phyloP scores from a whole-genome alignment of 2,329 filamentous ascomycete species.

The Aureobasidium sp. region DNA sequence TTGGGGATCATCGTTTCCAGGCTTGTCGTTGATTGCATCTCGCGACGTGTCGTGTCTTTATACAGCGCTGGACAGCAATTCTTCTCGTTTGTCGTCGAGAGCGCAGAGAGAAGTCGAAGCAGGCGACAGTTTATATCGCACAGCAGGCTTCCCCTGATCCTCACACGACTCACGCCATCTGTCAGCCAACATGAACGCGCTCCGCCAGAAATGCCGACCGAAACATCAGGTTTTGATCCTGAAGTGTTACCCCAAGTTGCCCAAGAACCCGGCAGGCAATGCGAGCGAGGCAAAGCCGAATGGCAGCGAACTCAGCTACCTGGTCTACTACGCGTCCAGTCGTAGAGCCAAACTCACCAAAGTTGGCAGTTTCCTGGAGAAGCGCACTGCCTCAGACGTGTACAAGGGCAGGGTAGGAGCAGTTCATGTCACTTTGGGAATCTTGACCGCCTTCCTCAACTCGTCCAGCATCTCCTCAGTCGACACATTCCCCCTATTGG shows the following conservation, averaged over 20 bases:
- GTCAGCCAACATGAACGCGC: slow-evolving; percentile 43
- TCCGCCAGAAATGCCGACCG: slow-evolving; percentile 63
- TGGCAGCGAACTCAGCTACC: slow-evolving; percentile 91
- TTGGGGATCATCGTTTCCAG: not conserved
- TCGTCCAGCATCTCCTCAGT: slow-evolving; percentile 51
- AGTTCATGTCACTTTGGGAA: slow-evolving; percentile 83
- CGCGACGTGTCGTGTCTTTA: slow-evolving; percentile 11
- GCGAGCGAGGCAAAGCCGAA: slow-evolving; percentile 92
- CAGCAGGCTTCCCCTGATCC: not conserved
- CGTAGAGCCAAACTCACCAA: slow-evolving; percentile 94
- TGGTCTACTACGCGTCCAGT: slow-evolving; percentile 93
- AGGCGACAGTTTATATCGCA: not conserved
- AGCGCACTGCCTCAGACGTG: slow-evolving; percentile 86
- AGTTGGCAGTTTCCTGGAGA: slow-evolving; percentile 89
- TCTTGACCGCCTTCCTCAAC: slow-evolving; percentile 84
- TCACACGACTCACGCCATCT: not conserved
- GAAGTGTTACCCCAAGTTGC: slow-evolving; percentile 91
- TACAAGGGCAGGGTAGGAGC: slow-evolving; percentile 83
- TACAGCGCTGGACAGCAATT: not conserved
- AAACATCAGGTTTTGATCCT: slow-evolving; percentile 96
- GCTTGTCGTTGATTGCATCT: slow-evolving; percentile 6
- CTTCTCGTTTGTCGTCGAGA: not conserved
- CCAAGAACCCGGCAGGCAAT: slow-evolving; percentile 56
- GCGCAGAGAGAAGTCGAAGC: not conserved
- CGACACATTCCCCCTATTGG: slow-evolving; percentile 84